These are phyloP conservation scores for Ophiostoma sp. DNA, from an alignment of 2,329 filamentous ascomycete genomes.

Conservation along the genomic window DNA sequence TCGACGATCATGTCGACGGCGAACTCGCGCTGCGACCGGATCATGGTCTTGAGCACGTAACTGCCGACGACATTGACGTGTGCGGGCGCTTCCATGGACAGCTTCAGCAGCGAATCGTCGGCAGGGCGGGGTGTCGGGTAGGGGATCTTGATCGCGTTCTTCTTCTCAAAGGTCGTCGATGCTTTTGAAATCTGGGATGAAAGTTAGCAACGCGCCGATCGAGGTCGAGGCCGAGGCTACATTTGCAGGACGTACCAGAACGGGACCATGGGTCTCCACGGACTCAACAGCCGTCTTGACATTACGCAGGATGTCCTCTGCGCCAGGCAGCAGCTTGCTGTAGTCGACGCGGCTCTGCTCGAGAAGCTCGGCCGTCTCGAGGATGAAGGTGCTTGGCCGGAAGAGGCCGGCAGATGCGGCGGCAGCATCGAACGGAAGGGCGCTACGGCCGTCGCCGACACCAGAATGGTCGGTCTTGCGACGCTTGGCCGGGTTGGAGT, in stretches of 20 bases:
- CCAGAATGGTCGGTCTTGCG: slow-evolving; percentile 32
- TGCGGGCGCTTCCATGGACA: slow-evolving; percentile 68
- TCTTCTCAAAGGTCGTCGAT: slow-evolving; percentile 59
- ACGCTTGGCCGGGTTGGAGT: slow-evolving; percentile 33
- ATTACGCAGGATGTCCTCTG: slow-evolving; percentile 46
- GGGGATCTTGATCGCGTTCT: slow-evolving; percentile 65
- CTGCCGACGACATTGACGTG: slow-evolving; percentile 86
- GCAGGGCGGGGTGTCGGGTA: slow-evolving; percentile 76
- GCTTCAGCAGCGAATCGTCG: slow-evolving; percentile 72
- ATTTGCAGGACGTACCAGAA: slow-evolving; percentile 41
- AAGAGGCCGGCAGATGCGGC: slow-evolving; percentile 32
- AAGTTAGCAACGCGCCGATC: not conserved
- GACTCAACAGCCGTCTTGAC: slow-evolving; percentile 50
- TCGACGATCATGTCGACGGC: slow-evolving; percentile 78
- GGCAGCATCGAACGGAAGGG: slow-evolving; percentile 28
- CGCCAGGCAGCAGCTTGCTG: slow-evolving; percentile 42
- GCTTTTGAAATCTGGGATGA: slow-evolving; percentile 59
- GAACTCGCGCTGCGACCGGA: slow-evolving; percentile 54
- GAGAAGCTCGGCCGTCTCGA: slow-evolving; percentile 56
- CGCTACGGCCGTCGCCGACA: slow-evolving; percentile 19
- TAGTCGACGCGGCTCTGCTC: slow-evolving; percentile 52
- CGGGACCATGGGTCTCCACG: slow-evolving; percentile 44
- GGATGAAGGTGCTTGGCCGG: slow-evolving; percentile 48
- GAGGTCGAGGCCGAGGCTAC: not conserved
- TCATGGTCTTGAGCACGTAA: slow-evolving; percentile 70